phyloP scores from a whole-genome alignment of 805 yeast genomes.

The Scheffersomyces ergatensis region DNA sequence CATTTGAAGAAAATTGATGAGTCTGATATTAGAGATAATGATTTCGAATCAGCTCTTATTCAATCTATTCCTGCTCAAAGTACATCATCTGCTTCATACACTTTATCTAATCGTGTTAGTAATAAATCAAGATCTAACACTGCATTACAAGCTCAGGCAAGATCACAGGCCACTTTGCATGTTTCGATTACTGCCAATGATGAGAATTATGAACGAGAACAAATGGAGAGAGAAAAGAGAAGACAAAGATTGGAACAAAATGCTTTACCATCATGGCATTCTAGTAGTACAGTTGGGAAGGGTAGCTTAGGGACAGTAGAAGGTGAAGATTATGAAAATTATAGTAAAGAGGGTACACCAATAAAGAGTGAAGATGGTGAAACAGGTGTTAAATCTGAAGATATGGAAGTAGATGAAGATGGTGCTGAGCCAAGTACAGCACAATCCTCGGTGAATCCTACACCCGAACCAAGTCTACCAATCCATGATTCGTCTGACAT shows the following conservation, averaged over 20 bases:
- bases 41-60: slow-evolving; percentile 56
- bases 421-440: neutral
- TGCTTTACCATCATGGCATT: slow-evolving; percentile 96
- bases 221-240: slow-evolving; percentile 63
- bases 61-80: slow-evolving; percentile 84
- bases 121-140: slow-evolving; percentile 27
- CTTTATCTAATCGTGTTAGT: slow-evolving; percentile 48
- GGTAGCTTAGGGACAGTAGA: slow-evolving; percentile 48
- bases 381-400: slow-evolving; percentile 7
- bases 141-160: slow-evolving; percentile 47
- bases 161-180: slow-evolving; percentile 81
- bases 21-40: slow-evolving; percentile 36
- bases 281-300: slow-evolving; percentile 83
- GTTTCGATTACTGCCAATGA: slow-evolving; percentile 88
- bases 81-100: slow-evolving; percentile 63
- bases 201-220: slow-evolving; percentile 67
- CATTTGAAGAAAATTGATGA: slow-evolving; percentile 60
- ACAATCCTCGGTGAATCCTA: slow-evolving; percentile 5
- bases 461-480: slow-evolving; percentile 8
- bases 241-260: slow-evolving; percentile 79
- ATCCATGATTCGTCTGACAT: slow-evolving; percentile 26
- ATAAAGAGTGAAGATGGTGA: slow-evolving; percentile 14
- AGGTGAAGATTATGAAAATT: slow-evolving; percentile 35
- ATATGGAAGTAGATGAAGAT: slow-evolving; percentile 3
- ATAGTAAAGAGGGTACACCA: slow-evolving; percentile 15